A percentile compares a stretch with the other conserved stretches of the same genome.
These are phyloP conservation scores for Colletotrichum nymphaeae DNA, from an alignment of 2,329 filamentous ascomycete genomes.

Conservation along the genomic window DNA sequence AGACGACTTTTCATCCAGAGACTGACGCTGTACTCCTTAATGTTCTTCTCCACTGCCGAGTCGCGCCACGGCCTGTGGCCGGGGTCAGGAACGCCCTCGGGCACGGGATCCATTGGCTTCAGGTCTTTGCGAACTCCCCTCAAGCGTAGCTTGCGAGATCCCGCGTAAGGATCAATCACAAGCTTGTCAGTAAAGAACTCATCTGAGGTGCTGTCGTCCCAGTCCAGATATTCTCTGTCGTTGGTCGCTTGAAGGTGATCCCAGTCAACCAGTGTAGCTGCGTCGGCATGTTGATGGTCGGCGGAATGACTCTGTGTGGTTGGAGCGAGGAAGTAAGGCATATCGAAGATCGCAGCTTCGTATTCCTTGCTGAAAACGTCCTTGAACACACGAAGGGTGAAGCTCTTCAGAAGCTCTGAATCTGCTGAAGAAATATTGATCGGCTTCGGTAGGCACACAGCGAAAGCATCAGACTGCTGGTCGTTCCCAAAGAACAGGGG, in stretches of 20 bases:
- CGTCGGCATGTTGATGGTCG: slow-evolving; percentile 30
- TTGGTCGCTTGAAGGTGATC: slow-evolving; percentile 57
- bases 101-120: slow-evolving; percentile 73
- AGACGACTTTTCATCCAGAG: slow-evolving; percentile 71
- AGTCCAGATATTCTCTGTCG: slow-evolving; percentile 48
- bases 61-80: slow-evolving; percentile 55
- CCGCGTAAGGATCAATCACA: slow-evolving; percentile 68
- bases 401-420: slow-evolving; percentile 70
- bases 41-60: slow-evolving; percentile 60
- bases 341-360: slow-evolving; percentile 67
- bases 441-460: slow-evolving; percentile 53
- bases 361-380: slow-evolving; percentile 94
- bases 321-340: slow-evolving; percentile 89
- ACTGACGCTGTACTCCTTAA: slow-evolving; percentile 87
- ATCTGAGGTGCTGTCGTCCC: slow-evolving; percentile 55
- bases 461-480: slow-evolving; percentile 67
- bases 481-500: slow-evolving; percentile 78
- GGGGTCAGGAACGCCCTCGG: slow-evolving; percentile 62
- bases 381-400: slow-evolving; percentile 81
- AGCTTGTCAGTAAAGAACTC: slow-evolving; percentile 65
- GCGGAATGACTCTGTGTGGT: slow-evolving; percentile 42
- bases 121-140: slow-evolving; percentile 66
- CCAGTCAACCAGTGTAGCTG: slow-evolving; percentile 67
- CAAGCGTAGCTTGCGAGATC: slow-evolving; percentile 71
- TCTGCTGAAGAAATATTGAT: slow-evolving; percentile 56